Base-by-base conservation (phyloP, 345 rosid genomes). In the Schrenkiella parvula region DNA sequence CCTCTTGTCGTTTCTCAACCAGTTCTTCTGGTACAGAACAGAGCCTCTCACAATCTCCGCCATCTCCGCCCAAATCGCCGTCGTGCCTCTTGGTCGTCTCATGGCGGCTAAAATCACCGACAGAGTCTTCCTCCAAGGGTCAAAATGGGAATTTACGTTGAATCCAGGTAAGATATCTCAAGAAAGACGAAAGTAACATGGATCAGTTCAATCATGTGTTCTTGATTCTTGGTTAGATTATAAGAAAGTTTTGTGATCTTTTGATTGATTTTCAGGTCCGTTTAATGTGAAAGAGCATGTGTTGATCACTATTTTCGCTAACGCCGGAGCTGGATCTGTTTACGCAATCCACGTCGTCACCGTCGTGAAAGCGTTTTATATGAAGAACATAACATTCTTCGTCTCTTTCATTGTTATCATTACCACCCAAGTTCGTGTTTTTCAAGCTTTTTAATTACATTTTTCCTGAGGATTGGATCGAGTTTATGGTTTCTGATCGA, bases 281-380 rank as follows among this genome's bases (percentile, higher is more conserved):
- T 95, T 91, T 78, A 91, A 95, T 65, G 93, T 91, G 29, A 95
- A 95, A 78, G 99, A 95, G 70, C 99, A 95, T 81, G 98, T 95
- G 32, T 81, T 91, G 22, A 88, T 95, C 53, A 91, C 99, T 38
- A 91, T 95, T 12, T 91, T 95, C 64, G 99, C 99, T 12, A 95
- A 89, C 41, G 93, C 99, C 1, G 99, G 99, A 59, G 98, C 99
- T 43, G 98, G 98, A 9, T 84, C 89, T 21, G 97, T 91, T 39
- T 89, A 91, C 63, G 99, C 99, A 19, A 86, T 91, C 18, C 92
- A 88, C 66, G 41, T 95, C 6, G 92, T 95, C 8, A 95, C 97
- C 8, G 98, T 88, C 22, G 97, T 95, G 22, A 95, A 95, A 74
- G 88, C 80, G 61, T 95, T 91, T 59, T 95, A 95, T 43, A 89